Evolutionary conservation across 495 filamentous ascomycete genomes (phyloP).

Genomic region (Trichocladium antarcticum): DNA sequence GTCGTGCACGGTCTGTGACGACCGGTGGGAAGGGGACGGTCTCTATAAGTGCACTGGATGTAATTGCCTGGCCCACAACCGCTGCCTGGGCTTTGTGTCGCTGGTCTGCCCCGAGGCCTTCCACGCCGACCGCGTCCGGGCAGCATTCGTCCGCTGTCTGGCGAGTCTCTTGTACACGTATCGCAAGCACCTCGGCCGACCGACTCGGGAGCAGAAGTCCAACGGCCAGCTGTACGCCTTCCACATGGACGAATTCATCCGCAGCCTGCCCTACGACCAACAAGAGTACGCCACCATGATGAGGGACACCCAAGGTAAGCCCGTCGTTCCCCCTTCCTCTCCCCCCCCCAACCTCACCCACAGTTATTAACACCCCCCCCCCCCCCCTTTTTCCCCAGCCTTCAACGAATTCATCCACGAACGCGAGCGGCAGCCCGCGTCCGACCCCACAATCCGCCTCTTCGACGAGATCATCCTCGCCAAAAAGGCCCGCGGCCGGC

Average conservation of each 20-base stretch:
- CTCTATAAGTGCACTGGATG: constrained; percentile 81
- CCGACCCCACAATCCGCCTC: constrained; percentile 59
- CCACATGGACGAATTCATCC: constrained; percentile 87
- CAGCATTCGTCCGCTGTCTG: constrained; percentile 88
- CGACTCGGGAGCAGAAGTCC: constrained; percentile 73
- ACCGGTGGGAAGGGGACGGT: constrained; percentile 70
- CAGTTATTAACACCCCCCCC: neutral
- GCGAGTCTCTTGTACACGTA: constrained; percentile 95
- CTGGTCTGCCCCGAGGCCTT: constrained; percentile 86
- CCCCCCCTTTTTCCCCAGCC: constrained; percentile 38
- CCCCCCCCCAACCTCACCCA: constrained; percentile 8
- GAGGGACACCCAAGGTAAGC: constrained; percentile 81
- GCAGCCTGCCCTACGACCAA: constrained; percentile 80
- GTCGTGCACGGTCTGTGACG: constrained; percentile 78
- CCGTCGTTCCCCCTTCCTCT: neutral
- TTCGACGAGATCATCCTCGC: constrained; percentile 95
- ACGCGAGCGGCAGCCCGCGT: constrained; percentile 53
- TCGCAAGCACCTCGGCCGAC: constrained; percentile 65
- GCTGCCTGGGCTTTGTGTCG: constrained; percentile 70
- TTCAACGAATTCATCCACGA: constrained; percentile 98
- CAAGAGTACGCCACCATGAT: constrained; percentile 79
- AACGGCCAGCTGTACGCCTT: constrained; percentile 80
- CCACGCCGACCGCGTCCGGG: constrained; percentile 77
- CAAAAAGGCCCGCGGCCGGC: constrained; percentile 75
- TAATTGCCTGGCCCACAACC: constrained; percentile 61